Base-by-base conservation (phyloP, 2,329 filamentous ascomycete genomes). In the Aspergillus latus region DNA sequence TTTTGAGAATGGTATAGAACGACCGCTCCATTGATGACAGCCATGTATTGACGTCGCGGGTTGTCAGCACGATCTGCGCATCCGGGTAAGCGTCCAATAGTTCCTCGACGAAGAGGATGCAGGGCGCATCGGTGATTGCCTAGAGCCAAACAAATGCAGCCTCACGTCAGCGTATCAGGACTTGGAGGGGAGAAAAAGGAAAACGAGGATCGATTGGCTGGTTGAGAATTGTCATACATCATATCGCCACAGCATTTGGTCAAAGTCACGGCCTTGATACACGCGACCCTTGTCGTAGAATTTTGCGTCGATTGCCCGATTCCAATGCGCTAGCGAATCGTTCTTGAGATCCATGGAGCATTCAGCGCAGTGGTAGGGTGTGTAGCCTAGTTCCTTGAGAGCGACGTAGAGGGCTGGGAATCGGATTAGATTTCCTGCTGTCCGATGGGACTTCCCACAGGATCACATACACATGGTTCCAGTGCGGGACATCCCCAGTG, bases 81-180 rank as follows among this genome's bases (percentile, higher is more conserved):
- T 62, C 52, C 0, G 63, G 60, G 16, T 65, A 65, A 2, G 60
- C 60, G 16, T 60, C 56, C n/a, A 63, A 42, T 1, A 65, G 56
- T 15, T 64, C 63, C 1, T 62, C 54, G 13, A 49, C 44, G 46
- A 64, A 65, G 5, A 61, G 50, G 3, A 49, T 57, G 7, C 49
- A 51, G 1, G 63, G 63, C 5, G 56, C 44, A 32, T 62, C 61
- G 0, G 58, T 56, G 10, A 63, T 36, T 9, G 58, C 58, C 60
- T 62, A 11, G 10, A 5, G 16, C 21, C 13, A 32, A 16, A 30
- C n/a, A 32, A 32, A 32, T 5, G 30, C 30, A 9, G 5, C 30
- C 30, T 32, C 30, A 32, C n/a, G n/a, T n/a, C n/a, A n/a, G n/a
- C n/a, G n/a, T n/a, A n/a, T n/a, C n/a, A n/a, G n/a, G n/a, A n/a